Evolutionary conservation across 202 grass and related monocot genomes (phyloP).

Genomic region (Digitaria exilis): DNA sequence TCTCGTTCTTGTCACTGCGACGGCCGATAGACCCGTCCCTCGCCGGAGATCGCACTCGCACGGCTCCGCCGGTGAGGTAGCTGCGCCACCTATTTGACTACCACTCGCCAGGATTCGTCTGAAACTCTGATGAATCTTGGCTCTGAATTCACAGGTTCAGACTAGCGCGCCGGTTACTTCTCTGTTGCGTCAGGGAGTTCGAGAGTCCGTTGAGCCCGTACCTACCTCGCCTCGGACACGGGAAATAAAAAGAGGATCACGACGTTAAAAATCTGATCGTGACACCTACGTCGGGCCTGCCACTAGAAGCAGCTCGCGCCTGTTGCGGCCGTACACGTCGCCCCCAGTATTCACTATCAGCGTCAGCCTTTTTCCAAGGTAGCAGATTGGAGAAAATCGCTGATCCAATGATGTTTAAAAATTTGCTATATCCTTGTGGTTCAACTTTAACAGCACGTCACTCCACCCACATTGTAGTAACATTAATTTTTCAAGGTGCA

Average conservation of each 20-base stretch:
- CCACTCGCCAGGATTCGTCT: not conserved
- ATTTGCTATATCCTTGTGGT: not conserved
- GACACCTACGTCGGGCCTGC: conserved; percentile 13
- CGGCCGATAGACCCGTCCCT: too few relatives aligned
- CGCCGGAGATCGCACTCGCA: conserved; percentile 19
- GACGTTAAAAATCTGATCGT: not conserved
- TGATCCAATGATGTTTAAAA: not conserved
- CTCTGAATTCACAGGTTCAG: not conserved
- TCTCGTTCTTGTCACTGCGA: conserved; percentile 9
- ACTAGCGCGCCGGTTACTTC: not conserved
- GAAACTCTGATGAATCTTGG: not conserved
- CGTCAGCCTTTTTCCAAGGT: conserved; percentile 7
- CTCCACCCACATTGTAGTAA: not conserved
- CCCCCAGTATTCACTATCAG: not conserved
- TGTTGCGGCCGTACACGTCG: conserved; percentile 28
- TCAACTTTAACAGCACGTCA: conserved; percentile 24
- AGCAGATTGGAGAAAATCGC: not conserved
- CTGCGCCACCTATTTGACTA: not conserved
- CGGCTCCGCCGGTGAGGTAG: not conserved
- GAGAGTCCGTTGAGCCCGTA: not conserved
- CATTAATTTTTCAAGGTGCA: not conserved
- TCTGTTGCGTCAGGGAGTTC: not conserved
- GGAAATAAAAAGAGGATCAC: not conserved
- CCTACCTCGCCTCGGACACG: conserved; percentile 22
- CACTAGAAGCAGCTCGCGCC: conserved; percentile 14